phyloP scores from a whole-genome alignment of 352 stramenopile genomes.

The Phytopythium delawarense region DNA sequence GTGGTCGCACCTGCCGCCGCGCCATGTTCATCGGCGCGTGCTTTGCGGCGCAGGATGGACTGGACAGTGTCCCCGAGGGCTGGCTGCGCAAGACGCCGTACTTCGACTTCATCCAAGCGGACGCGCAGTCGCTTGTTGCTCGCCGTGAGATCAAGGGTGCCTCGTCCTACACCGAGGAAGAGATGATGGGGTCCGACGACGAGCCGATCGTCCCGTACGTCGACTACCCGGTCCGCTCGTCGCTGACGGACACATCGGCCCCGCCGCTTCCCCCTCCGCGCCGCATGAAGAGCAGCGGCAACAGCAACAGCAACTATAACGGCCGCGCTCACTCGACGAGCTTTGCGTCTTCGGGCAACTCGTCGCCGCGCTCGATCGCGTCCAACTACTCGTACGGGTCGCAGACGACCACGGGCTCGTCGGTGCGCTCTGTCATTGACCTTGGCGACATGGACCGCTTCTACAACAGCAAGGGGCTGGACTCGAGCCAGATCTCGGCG shows the following conservation, averaged over 20 bases:
- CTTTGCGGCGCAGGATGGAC: constrained; percentile 69
- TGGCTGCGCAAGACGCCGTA: constrained; percentile 83
- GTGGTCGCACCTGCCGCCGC: constrained; percentile 66
- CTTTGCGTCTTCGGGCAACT: constrained; percentile 55
- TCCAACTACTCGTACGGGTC: constrained; percentile 80
- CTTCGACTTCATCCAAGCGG: constrained; percentile 77
- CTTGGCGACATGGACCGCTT: constrained; percentile 81
- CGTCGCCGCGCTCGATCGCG: constrained; percentile 58
- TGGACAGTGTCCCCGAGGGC: constrained; percentile 59
- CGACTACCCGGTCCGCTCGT: constrained; percentile 48
- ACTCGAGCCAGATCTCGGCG: constrained; percentile 8
- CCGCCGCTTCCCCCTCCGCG: constrained; percentile 13
- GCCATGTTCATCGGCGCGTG: constrained; percentile 82
- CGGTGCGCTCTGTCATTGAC: constrained; percentile 61
- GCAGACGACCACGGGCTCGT: constrained; percentile 63
- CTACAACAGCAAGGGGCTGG: constrained; percentile 34
- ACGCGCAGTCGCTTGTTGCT: constrained; percentile 59
- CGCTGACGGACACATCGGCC: constrained; percentile 29
- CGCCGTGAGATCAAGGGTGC: constrained; percentile 57
- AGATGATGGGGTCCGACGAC: constrained; percentile 26
- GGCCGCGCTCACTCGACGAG: constrained; percentile 51
- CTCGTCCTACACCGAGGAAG: constrained; percentile 43
- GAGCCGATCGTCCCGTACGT: constrained; percentile 43
- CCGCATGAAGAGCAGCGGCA: constrained; percentile 18
- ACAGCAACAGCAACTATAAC: constrained; percentile 15